Evolutionary conservation across 176 grass and related monocot species (phyloP).

Genomic region (maize (Zea mays)): Zm-B73-REFERENCE-NAM-5.0 NC_050103.1:135586501-135587000

Average conservation of each 20-base stretch:
- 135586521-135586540: conserved; percentile 1
- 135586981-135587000: conserved; percentile 22
- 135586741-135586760: conserved; percentile 8
- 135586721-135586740: not conserved
- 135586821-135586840: not conserved
- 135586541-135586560: not conserved
- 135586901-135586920: not conserved
- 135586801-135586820: not conserved
- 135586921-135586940: conserved; percentile 36
- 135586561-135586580: not conserved
- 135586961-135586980: conserved; percentile 27
- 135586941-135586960: not conserved
- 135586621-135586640: not conserved
- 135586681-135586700: conserved; percentile 10
- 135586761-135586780: conserved; percentile 2
- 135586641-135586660: not conserved
- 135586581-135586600: not conserved
- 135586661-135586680: not conserved
- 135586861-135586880: conserved; percentile 17
- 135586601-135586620: not conserved
- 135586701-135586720: not conserved
- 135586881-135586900: not conserved
- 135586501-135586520: not conserved
- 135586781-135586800: not conserved
- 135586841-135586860: conserved; percentile 14